Conservation (phyloP, 768 basidiomycete species). For the Auricularia auricula-judae region DNA sequence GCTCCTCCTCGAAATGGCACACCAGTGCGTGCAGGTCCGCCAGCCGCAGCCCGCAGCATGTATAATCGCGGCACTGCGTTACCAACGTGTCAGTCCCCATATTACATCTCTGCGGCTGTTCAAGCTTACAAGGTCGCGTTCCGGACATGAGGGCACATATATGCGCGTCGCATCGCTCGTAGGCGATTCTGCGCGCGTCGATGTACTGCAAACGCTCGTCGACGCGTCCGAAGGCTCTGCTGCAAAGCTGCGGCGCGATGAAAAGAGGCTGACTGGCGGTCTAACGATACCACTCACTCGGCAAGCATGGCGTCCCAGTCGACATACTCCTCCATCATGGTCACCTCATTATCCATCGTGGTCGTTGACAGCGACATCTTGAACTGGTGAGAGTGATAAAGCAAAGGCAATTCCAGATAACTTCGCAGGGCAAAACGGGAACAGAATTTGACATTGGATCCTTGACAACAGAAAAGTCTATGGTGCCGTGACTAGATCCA, state of each 20-base stretch:
- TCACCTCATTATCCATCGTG: not conserved
- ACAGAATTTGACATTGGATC: not conserved
- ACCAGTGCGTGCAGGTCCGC: conserved; percentile 26
- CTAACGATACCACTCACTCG: not conserved
- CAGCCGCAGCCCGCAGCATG: conserved; percentile 26
- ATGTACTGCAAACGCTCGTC: not conserved
- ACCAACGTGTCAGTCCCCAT: too few relatives aligned
- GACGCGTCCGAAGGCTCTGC: not conserved
- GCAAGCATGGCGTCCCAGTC: not conserved
- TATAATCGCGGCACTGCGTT: conserved; percentile 20
- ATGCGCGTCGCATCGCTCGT: not conserved
- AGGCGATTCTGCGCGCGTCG: not conserved
- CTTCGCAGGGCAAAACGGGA: not conserved
- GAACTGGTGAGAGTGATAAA: not conserved
- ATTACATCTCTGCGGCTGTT: too few relatives aligned
- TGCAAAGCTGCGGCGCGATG: too few relatives aligned
- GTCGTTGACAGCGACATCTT: not conserved
- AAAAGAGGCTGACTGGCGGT: too few relatives aligned
- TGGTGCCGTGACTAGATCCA: not conserved
- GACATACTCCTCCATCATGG: not conserved
- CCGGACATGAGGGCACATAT: not conserved
- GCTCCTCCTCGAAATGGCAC: conserved; percentile 28
- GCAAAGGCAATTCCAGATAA: not conserved
- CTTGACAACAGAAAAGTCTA: not conserved
- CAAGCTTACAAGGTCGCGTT: not conserved